These are phyloP conservation scores for Eimeria nieschulzi DNA, from an alignment of 169 alveolate genomes.

Conservation along the genomic window DNA sequence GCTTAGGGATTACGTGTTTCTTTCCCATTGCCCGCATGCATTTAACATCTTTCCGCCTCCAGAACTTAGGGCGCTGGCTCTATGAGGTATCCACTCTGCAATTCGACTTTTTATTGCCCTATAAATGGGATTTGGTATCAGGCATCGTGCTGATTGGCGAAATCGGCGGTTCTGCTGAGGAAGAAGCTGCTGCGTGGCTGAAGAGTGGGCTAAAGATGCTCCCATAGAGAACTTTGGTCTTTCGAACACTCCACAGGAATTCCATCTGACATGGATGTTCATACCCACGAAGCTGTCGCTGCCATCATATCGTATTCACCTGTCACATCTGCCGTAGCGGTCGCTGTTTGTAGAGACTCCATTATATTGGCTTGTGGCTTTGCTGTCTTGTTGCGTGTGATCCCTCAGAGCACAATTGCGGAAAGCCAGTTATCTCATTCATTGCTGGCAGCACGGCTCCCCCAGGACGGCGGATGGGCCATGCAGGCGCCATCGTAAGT, in stretches of 20 bases:
- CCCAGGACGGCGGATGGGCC: slow-evolving; percentile 98
- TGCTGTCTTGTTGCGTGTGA: neutral
- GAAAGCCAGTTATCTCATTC: slow-evolving; percentile 95
- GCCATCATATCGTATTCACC: too few species aligned
- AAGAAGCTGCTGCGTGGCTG: slow-evolving; percentile 97
- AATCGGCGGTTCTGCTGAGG: slow-evolving; percentile 99
- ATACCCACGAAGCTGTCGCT: too few species aligned
- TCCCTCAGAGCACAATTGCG: slow-evolving; percentile 81
- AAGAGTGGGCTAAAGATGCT: slow-evolving; percentile 77
- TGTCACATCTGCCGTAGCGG: too few species aligned
- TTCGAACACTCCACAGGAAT: too few species aligned
- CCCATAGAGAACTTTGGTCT: neutral
- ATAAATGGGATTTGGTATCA: neutral
- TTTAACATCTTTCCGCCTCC: neutral
- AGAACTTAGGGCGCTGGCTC: neutral
- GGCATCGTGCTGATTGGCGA: slow-evolving; percentile 98
- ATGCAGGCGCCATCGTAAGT: slow-evolving; percentile 98
- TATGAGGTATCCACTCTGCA: neutral
- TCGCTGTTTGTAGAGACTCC: too few species aligned
- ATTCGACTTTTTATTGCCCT: too few species aligned
- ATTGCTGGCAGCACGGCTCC: slow-evolving; percentile 98
- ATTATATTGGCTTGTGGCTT: too few species aligned
- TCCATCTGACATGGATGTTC: too few species aligned
- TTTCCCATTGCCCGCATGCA: neutral
- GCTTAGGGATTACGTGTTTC: neutral